These are phyloP conservation scores for Phaeotremella fagi DNA, from an alignment of 768 basidiomycete species.

Conservation along the genomic window DNA sequence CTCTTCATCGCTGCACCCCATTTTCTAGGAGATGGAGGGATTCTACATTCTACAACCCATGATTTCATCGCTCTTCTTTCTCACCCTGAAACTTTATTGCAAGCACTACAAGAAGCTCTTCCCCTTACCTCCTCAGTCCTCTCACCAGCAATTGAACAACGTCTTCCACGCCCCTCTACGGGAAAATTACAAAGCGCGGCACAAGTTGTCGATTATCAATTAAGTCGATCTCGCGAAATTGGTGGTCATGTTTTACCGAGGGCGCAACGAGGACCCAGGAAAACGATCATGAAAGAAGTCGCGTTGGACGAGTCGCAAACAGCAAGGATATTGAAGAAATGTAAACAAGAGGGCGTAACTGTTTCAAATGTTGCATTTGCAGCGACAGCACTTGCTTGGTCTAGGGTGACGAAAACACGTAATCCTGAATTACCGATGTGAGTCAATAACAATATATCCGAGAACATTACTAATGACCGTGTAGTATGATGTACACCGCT, in stretches of 20 bases:
- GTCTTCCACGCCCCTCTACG: background rate
- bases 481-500: conserved; percentile 78
- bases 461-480: background rate
- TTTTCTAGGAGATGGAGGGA: conserved; percentile 82
- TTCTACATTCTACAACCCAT: conserved; percentile 56
- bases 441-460: conserved; percentile 19
- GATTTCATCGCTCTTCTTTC: conserved; percentile 5
- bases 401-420: background rate
- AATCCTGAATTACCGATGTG: conserved; percentile 56
- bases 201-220: conserved; percentile 3
- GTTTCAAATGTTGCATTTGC: background rate
- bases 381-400: background rate
- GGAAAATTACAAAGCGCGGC: background rate
- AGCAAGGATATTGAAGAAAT: conserved; percentile 61
- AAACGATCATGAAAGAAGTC: conserved; percentile 67
- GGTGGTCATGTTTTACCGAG: conserved; percentile 71
- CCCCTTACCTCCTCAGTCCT: background rate
- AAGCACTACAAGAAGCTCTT: background rate
- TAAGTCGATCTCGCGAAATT: conserved; percentile 41
- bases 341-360: conserved; percentile 58
- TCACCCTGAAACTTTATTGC: background rate
- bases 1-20: conserved; percentile 72
- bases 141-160: background rate
- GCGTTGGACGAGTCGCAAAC: conserved; percentile 59
- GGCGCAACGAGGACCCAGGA: conserved; percentile 41